Evolutionary conservation across 2,329 filamentous ascomycete species (phyloP).

Genomic region (Penicillium vulpinum): DNA sequence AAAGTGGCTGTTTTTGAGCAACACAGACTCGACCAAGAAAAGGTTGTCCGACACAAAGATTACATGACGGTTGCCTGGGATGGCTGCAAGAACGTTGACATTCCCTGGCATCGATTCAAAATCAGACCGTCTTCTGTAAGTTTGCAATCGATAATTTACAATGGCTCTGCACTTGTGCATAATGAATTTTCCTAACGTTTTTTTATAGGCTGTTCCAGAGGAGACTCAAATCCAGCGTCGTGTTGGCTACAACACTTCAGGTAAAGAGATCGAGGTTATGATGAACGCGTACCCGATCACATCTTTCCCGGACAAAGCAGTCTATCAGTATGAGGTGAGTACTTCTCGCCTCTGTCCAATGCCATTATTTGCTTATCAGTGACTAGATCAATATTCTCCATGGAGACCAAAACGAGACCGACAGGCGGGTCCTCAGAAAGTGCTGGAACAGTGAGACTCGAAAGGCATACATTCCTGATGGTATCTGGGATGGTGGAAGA

Average conservation of each 20-base stretch:
- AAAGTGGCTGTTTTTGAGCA: constrained; percentile 1
- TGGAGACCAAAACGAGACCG: constrained; percentile 61
- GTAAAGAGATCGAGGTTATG: constrained; percentile 55
- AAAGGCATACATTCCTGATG: constrained; percentile 30
- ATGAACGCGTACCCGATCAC: constrained; percentile 76
- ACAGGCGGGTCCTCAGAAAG: constrained; percentile 62
- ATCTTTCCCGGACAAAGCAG: constrained; percentile 58
- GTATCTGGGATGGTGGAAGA: constrained; percentile 78
- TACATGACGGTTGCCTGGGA: constrained; percentile 5
- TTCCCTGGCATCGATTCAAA: constrained; percentile 10
- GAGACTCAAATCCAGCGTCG: constrained; percentile 1
- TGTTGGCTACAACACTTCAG: constrained; percentile 55
- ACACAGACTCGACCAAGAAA: constrained; percentile 1
- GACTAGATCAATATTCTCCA: constrained; percentile 66
- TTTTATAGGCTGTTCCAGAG: neutral
- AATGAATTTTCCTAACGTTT: neutral
- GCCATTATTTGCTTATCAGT: constrained; percentile 13
- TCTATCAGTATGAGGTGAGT: constrained; percentile 86
- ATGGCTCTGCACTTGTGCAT: neutral
- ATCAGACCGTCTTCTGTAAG: neutral
- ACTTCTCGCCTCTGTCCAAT: neutral
- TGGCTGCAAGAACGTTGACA: constrained; percentile 8
- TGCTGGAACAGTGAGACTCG: constrained; percentile 66
- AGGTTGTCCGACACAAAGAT: neutral
- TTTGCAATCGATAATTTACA: neutral